These are phyloP conservation scores for Metrosideros polymorpha DNA, from an alignment of 441 rosid genomes.

Conservation along the genomic window DNA sequence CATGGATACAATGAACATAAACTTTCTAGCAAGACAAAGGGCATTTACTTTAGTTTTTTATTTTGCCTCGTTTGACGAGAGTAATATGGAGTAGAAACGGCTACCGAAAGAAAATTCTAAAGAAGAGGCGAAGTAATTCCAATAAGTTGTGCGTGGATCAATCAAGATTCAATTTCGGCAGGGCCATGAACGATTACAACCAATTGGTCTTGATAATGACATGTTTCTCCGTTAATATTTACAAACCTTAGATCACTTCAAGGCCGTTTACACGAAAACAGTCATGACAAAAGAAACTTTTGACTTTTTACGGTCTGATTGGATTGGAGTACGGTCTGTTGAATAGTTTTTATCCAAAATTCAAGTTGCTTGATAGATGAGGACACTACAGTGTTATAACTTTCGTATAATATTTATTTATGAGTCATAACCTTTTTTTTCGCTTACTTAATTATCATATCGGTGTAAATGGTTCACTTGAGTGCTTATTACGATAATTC, in stretches of 20 bases:
- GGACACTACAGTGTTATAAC: too few species aligned
- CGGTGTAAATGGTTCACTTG: too few species aligned
- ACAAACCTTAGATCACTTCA: background rate
- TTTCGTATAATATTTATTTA: too few species aligned
- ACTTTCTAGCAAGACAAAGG: background rate
- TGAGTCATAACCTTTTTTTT: too few species aligned
- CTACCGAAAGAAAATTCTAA: background rate
- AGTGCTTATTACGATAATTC: too few species aligned
- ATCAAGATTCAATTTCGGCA: background rate
- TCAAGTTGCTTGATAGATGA: background rate
- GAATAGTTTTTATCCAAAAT: background rate
- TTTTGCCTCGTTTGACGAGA: background rate
- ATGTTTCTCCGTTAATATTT: background rate
- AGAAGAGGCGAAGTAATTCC: background rate
- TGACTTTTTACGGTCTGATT: background rate
- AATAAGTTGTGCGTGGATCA: background rate
- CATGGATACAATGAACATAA: background rate
- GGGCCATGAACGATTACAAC: background rate
- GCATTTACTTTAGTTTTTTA: background rate
- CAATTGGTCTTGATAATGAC: background rate
- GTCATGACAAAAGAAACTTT: background rate
- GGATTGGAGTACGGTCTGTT: background rate
- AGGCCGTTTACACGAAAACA: background rate
- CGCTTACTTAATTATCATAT: too few species aligned
- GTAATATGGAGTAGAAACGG: background rate